Base-by-base conservation (phyloP, 2,329 filamentous ascomycete genomes). In the Pyricularia pennisetigena region DNA sequence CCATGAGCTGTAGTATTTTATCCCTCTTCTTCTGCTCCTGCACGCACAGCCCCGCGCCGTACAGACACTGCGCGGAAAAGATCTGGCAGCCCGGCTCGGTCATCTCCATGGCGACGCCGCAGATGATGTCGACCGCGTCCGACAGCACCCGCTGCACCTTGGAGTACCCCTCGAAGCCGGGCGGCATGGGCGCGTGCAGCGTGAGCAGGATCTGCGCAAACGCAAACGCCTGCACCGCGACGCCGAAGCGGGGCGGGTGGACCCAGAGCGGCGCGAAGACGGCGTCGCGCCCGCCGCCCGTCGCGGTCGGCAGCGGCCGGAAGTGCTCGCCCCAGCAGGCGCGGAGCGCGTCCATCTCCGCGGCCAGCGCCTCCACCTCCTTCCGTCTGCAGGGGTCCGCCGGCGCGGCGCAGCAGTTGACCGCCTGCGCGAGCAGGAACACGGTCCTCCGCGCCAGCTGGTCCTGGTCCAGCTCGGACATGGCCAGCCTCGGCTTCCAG, bases 171-270 rank as follows among this genome's bases (percentile, higher is more conserved):
- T 82, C 77, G 64, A 83, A 79, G 0, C 83, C 83, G 1, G 82
- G 82, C 12, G 78, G 76, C 0, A 81, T 81, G 1, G 84, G 84
- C 64, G 83, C 80, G 67, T 86, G 82, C 65, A 86, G 78, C 0
- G 85, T 75, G 1, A 86, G 78, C 0, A 87, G 75, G 62, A 86
- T 83, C 12, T 81, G 78, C 0, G 84, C 83, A 69, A 85, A 82
- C 70, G 80, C 79, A 70, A 84, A 82, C 16, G 82, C 79, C 71
- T 86, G 85, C 5, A 86, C 73, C 0, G 83, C 81, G 8, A 82
- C 80, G 26, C 77, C 80, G 69, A 79, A 81, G 4, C 79, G 75
- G 4, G 82, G 77, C 4, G 83, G 82, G 69, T 85, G 78, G 12
- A 85, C 80, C 83, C 83, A 85, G 4, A 85, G 75, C 1, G 81